These are phyloP conservation scores for Paraglomus occultum DNA, from an alignment of 192 early-diverging fungal species.

Conservation along the genomic window DNA sequence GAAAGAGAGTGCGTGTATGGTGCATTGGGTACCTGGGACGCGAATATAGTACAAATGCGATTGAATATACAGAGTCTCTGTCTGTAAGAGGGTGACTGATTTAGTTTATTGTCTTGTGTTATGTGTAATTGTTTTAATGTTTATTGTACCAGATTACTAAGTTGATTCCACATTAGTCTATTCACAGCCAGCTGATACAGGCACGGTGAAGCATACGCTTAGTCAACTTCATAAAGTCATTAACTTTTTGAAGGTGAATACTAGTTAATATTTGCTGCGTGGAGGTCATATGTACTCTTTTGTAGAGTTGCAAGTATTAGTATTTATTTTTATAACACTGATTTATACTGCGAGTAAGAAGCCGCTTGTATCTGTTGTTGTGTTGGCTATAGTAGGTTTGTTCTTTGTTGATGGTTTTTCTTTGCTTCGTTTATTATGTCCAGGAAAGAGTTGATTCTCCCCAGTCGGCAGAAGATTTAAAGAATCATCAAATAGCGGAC, in stretches of 20 bases:
- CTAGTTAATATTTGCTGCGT: not conserved
- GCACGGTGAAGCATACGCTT: slow-evolving; percentile 49
- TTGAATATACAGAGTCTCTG: too few relatives aligned
- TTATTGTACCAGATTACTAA: too few relatives aligned
- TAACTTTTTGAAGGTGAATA: slow-evolving; percentile 51
- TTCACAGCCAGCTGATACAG: slow-evolving; percentile 58
- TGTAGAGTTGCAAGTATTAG: not conserved
- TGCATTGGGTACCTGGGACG: too few relatives aligned
- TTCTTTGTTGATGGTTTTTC: slow-evolving; percentile 13
- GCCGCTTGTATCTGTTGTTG: not conserved
- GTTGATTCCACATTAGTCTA: slow-evolving; percentile 31
- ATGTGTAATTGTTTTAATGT: too few relatives aligned
- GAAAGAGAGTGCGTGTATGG: too few relatives aligned
- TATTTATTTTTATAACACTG: not conserved
- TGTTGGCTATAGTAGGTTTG: not conserved
- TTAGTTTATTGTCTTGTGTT: too few relatives aligned
- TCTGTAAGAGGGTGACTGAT: too few relatives aligned
- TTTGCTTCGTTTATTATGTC: not conserved
- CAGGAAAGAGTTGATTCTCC: slow-evolving; percentile 53
- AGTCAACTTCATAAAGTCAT: slow-evolving; percentile 56
- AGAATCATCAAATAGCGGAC: slow-evolving; percentile 50
- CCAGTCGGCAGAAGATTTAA: slow-evolving; percentile 57
- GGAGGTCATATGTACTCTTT: not conserved
- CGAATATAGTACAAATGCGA: too few relatives aligned
- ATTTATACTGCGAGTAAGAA: not conserved